Percentiles rank a stretch among this genome's conserved stretches.
Conservation (phyloP, 257 asterid genomes). For the Solanum bulbocastanum region DNA sequence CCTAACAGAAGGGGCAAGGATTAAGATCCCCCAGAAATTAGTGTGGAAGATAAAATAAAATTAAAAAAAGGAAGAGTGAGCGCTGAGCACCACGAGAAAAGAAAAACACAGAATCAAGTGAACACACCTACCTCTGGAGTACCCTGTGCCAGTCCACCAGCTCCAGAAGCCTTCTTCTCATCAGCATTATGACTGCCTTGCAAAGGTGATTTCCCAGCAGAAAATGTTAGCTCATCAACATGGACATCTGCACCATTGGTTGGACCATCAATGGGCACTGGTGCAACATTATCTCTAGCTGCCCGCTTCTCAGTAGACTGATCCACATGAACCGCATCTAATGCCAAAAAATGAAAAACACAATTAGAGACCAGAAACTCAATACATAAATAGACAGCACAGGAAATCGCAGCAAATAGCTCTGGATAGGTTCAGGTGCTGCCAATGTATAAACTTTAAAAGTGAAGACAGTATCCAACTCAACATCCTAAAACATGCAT, state of each 20-base stretch:
- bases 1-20: background rate
- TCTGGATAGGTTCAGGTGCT: background rate
- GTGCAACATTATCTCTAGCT: constrained; percentile 17
- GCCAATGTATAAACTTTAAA: background rate
- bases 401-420: background rate
- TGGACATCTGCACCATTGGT: constrained; percentile 36
- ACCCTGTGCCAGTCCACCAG: constrained; percentile 86
- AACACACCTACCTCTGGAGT: constrained; percentile 58
- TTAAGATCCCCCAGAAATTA: background rate
- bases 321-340: constrained; percentile 27
- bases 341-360: background rate
- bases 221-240: constrained; percentile 49
- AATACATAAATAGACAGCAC: background rate
- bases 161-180: constrained; percentile 32
- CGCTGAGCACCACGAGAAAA: background rate
- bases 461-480: background rate
- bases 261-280: constrained; percentile 19
- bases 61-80: background rate
- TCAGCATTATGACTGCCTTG: constrained; percentile 35
- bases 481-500: background rate
- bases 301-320: constrained; percentile 18
- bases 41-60: background rate
- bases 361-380: background rate
- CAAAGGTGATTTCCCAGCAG: constrained; percentile 72
- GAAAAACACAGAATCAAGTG: background rate